Evolutionary conservation across 305 asterid species (phyloP), one percentile per base, ranked within the genome.

Genomic region (Ilex paraguariensis): DNA sequence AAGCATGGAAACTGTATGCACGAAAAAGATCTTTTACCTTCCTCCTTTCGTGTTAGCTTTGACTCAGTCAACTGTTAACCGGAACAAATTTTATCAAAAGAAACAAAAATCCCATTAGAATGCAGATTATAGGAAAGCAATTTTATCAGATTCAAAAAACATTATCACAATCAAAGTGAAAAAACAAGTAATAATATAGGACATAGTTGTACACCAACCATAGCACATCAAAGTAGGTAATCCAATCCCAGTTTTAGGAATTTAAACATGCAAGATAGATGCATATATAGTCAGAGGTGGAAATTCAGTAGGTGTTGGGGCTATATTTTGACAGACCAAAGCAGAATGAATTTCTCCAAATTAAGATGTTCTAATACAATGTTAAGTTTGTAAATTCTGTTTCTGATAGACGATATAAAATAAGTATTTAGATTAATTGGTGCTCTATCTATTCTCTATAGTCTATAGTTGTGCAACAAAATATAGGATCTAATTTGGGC

Each of bases 21-120:
- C 13, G 5, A 28, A 6, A 31, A 32, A 21, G 16, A 71, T 55
- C 11, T 36, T 54, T 61, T 81, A 90, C 98, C 98, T 92, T 92
- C 94, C 77, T 90, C 97, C 75, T 70, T 81, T 70, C 74, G 85
- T 3, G 91, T 33, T 62, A 90, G 70, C 78, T 84, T 83, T 42
- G 67, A 78, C 61, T 93, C 97, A 50, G 79, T 78, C 68, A 84
- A 57, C 95, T 91, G 87, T 52, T 64, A 39, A 69, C 68, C 46
- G 55, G 65, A 60, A 46, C 32, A 54, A 6, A 57, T 6, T 49
- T 3, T 14, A 65, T 73, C 39, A 68, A 45, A 61, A 52, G 10
- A 16, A 49, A 62, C 21, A 63, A 14, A 21, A 3, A 60, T 51
- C 56, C 52, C 31, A 56, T 48, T 33, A 49, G 21, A 6, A 10